Evolutionary conservation across 1,284 basidiomycete species (phyloP).

Genomic region (Ceratobasidium sp.): DNA sequence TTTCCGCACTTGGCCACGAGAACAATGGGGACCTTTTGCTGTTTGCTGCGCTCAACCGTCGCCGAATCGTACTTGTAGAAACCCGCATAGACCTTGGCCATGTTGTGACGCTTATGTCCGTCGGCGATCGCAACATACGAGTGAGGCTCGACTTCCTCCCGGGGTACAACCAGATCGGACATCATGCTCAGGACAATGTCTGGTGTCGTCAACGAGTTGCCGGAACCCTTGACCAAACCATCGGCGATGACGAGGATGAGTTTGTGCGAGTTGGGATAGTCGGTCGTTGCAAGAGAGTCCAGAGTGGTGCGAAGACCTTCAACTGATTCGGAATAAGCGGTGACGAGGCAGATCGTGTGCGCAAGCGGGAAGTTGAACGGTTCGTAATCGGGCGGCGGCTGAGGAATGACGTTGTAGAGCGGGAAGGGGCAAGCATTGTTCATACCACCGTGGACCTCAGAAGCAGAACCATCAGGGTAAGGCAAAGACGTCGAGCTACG

Average conservation of each 20-base stretch:
- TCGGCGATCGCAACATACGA: constrained; percentile 99
- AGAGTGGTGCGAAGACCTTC: constrained; percentile 97
- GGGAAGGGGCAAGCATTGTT: constrained; percentile 85
- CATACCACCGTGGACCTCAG: constrained; percentile 27
- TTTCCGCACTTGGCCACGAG: constrained; percentile 95
- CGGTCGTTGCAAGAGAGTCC: constrained; percentile 96
- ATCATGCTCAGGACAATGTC: constrained; percentile 98
- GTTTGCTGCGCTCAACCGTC: constrained; percentile 91
- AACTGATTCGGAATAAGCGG: constrained; percentile 96
- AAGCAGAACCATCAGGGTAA: constrained; percentile 37
- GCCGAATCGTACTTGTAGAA: constrained; percentile 96
- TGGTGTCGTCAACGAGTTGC: constrained; percentile 86
- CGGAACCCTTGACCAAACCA: constrained; percentile 97
- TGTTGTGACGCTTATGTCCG: constrained; percentile 98
- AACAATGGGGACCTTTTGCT: constrained; percentile 95
- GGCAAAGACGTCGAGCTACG: constrained; percentile 82
- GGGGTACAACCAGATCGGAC: constrained; percentile 85
- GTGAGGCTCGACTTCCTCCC: constrained; percentile 84
- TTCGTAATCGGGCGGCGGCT: constrained; percentile 89
- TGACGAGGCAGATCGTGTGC: constrained; percentile 95
- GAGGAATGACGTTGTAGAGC: constrained; percentile 86
- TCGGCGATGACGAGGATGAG: constrained; percentile 95
- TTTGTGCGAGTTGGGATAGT: constrained; percentile 99
- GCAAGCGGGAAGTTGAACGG: constrained; percentile 96
- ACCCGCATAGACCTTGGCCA: constrained; percentile 98